These are phyloP conservation scores for Eucalyptus erythrocorys DNA, from an alignment of 345 rosid genomes.

Conservation along the genomic window DNA sequence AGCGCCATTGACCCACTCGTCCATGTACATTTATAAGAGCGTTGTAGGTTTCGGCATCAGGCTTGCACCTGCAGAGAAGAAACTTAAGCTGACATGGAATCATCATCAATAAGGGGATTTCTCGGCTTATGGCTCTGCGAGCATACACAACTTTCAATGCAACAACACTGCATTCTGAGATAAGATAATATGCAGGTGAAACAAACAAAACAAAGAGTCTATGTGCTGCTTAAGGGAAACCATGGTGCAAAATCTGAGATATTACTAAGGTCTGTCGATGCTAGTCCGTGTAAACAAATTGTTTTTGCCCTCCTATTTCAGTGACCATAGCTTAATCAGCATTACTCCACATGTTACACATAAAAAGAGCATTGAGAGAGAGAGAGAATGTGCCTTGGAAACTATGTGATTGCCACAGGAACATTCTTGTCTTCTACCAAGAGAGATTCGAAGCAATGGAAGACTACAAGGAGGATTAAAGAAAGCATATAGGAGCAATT, in stretches of 20 bases:
- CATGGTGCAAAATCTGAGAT: not conserved
- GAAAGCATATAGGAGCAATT: not conserved
- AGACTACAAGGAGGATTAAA: not conserved
- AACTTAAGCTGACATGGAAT: not conserved
- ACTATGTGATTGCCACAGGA: not conserved
- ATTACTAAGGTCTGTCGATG: not conserved
- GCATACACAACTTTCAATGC: not conserved
- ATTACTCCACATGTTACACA: not conserved
- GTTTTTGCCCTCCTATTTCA: not conserved
- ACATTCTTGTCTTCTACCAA: not conserved
- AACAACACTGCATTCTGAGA: not conserved
- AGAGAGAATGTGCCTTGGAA: not conserved
- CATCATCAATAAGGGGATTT: not conserved
- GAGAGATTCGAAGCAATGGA: not conserved
- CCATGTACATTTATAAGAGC: constrained; percentile 93
- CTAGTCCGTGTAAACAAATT: not conserved
- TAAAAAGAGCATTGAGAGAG: not conserved
- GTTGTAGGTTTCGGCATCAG: constrained; percentile 78
- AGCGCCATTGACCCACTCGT: constrained; percentile 85
- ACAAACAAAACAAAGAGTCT: not conserved
- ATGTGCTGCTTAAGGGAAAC: not conserved
- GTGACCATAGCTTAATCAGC: not conserved
- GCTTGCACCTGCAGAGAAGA: constrained; percentile 55
- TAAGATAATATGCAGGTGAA: not conserved
- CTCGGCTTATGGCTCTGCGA: fast-evolving